Conservation (phyloP, 2,329 filamentous ascomycete genomes). For the Exophiala sp. region DNA sequence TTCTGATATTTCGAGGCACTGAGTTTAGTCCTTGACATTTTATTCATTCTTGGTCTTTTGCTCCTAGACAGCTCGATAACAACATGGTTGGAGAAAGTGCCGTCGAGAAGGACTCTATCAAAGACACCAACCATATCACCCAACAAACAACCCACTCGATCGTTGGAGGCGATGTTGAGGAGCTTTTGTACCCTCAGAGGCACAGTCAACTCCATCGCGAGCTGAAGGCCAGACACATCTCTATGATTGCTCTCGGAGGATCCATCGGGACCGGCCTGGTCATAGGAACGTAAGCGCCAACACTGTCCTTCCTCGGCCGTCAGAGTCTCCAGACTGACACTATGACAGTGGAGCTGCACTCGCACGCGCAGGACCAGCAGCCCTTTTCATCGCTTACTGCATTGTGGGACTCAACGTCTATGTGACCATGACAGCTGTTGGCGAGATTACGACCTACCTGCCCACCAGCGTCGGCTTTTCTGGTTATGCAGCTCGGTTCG, state of each 20-base stretch:
- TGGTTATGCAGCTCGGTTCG: constrained; percentile 82
- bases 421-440: constrained; percentile 84
- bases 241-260: not conserved
- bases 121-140: not conserved
- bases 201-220: not conserved
- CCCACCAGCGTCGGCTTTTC: constrained; percentile 89
- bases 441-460: constrained; percentile 84
- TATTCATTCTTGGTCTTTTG: not conserved
- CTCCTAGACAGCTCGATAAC: not conserved
- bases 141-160: not conserved
- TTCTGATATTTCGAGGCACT: not conserved
- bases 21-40: not conserved
- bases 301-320: not conserved
- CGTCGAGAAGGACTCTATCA: not conserved
- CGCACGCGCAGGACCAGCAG: constrained; percentile 69
- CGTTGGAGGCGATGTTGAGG: not conserved
- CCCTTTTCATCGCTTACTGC: constrained; percentile 70
- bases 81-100: not conserved
- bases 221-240: not conserved
- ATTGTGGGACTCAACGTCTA: constrained; percentile 84
- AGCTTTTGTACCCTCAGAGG: not conserved
- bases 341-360: constrained; percentile 48
- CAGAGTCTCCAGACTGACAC: not conserved
- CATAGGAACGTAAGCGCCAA: not conserved
- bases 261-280: not conserved